These are phyloP conservation scores for Spergularia azorica DNA, from an alignment of 179 eudicot genomes.

Conservation along the genomic window DNA sequence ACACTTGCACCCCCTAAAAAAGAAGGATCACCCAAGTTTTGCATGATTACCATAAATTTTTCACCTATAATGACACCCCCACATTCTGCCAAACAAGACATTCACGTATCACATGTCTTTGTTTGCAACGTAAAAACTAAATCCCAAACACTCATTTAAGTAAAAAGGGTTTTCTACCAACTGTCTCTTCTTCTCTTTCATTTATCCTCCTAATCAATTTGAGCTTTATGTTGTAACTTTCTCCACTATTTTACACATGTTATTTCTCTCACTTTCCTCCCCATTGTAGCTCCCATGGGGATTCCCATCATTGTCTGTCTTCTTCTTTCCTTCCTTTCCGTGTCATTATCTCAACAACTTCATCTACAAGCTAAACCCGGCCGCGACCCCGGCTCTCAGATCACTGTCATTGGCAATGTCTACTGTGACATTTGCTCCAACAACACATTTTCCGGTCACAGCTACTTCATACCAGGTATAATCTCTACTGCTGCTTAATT, in stretches of 20 bases:
- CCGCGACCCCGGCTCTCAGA: conserved; percentile 35
- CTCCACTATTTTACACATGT: background rate
- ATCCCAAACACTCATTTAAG: background rate
- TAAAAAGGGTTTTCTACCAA: background rate
- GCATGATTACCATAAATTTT: conserved; percentile 27
- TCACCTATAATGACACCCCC: background rate
- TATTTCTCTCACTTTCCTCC: background rate
- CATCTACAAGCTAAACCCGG: conserved; percentile 37
- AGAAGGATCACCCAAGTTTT: background rate
- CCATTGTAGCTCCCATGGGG: conserved; percentile 20
- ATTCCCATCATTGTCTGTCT: conserved; percentile 28
- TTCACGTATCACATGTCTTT: conserved; percentile 43
- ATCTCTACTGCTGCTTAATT: background rate
- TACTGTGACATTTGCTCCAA: conserved; percentile 93
- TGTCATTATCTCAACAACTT: conserved; percentile 34
- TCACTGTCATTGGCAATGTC: conserved; percentile 86
- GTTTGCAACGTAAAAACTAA: conserved; percentile 30
- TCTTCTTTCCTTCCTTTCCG: conserved; percentile 25
- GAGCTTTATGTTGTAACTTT: background rate
- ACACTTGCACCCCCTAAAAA: background rate
- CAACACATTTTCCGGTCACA: conserved; percentile 79
- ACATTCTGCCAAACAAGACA: conserved; percentile 25
- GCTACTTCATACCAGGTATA: conserved; percentile 90
- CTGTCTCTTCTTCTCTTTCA: conserved; percentile 10
- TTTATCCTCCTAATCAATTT: background rate